phyloP scores from a whole-genome alignment of 2,329 filamentous ascomycete species.

The Akanthomyces dipterigenus region DNA sequence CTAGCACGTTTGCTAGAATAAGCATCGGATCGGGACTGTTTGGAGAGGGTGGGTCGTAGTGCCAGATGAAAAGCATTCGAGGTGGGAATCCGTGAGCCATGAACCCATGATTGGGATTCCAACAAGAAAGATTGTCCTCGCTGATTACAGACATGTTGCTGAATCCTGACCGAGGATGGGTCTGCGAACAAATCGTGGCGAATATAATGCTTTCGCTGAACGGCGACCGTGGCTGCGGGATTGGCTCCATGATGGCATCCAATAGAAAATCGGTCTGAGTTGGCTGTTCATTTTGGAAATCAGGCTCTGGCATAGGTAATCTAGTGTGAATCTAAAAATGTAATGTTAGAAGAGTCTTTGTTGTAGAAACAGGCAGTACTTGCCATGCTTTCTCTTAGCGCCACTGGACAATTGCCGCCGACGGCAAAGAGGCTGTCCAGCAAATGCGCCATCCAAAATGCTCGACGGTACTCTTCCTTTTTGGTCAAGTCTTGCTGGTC shows the following conservation, averaged over 20 bases:
- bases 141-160: neutral
- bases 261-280: constrained; percentile 21
- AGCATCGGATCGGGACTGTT: neutral
- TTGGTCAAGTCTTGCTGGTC: constrained; percentile 13
- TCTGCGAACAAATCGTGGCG: constrained; percentile 18
- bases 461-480: constrained; percentile 29
- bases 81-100: neutral
- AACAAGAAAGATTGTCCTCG: neutral
- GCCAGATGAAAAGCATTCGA: neutral
- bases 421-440: constrained; percentile 30
- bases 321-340: constrained; percentile 27
- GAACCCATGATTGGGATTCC: neutral
- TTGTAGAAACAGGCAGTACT: constrained; percentile 6
- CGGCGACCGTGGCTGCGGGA: constrained; percentile 20
- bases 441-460: constrained; percentile 33
- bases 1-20: neutral
- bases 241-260: constrained; percentile 22
- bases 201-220: constrained; percentile 28
- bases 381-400: constrained; percentile 23
- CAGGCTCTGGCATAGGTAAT: constrained; percentile 27
- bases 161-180: neutral
- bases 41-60: neutral
- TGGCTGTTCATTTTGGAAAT: constrained; percentile 28
- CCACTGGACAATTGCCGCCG: constrained; percentile 23
- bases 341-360: neutral